Conservation (phyloP, 352 stramenopile genomes). For the Pythium guiyangense region DNA sequence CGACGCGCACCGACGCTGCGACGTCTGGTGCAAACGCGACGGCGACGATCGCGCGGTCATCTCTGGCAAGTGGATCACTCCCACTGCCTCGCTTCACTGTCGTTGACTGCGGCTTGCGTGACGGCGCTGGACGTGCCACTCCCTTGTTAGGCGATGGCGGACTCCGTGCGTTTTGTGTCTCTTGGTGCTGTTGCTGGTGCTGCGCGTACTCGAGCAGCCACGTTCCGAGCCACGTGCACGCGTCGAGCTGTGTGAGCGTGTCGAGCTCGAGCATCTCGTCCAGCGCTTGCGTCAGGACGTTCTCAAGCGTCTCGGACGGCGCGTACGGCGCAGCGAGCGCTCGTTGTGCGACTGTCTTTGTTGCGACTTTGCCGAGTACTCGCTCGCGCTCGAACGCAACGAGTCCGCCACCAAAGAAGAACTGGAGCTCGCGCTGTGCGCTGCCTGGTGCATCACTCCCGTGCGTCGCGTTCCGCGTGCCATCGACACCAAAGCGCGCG, state of each 20-base stretch:
- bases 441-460: slow-evolving; percentile 58
- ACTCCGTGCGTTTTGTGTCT: not conserved
- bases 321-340: slow-evolving; percentile 8
- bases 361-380: not conserved
- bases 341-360: slow-evolving; percentile 6
- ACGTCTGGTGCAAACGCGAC: slow-evolving; percentile 1
- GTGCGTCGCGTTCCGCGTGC: slow-evolving; percentile 78
- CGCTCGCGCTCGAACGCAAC: not conserved
- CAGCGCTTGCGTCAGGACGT: slow-evolving; percentile 32
- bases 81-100: not conserved
- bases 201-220: slow-evolving; percentile 30
- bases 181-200: slow-evolving; percentile 5
- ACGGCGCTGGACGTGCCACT: not conserved
- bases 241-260: slow-evolving; percentile 20
- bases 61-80: not conserved
- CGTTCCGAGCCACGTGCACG: slow-evolving; percentile 45
- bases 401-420: slow-evolving; percentile 59
- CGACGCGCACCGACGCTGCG: not conserved
- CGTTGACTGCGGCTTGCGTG: too few species aligned
- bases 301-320: slow-evolving; percentile 17
- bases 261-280: slow-evolving; percentile 28
- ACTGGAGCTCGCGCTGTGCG: slow-evolving; percentile 60
- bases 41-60: not conserved
- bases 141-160: not conserved
- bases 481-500: slow-evolving; percentile 74